Evolutionary conservation across 306 rosid genomes (phyloP).

Genomic region (Acacia melanoxylon): DNA sequence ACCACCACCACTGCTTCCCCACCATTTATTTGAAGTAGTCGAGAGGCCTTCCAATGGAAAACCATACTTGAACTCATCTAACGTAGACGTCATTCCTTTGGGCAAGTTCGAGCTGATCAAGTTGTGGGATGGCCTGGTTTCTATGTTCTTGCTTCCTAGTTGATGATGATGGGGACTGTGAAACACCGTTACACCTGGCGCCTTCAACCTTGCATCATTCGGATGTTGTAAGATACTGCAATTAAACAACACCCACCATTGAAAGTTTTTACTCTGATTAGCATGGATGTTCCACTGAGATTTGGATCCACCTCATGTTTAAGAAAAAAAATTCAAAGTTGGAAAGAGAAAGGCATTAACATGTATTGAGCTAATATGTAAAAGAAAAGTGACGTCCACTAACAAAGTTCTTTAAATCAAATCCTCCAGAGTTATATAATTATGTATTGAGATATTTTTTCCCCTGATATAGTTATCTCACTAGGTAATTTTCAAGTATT

Average conservation of each 20-base stretch:
- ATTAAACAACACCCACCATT: background rate
- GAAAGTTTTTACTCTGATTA: background rate
- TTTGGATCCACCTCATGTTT: background rate
- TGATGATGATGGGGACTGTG: constrained; percentile 53
- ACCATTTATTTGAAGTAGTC: constrained; percentile 73
- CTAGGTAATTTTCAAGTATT: no score
- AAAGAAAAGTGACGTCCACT: background rate
- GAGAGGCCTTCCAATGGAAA: constrained; percentile 77
- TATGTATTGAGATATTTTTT: background rate
- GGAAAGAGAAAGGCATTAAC: background rate
- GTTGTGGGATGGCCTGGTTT: constrained; percentile 47
- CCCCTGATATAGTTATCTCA: no score
- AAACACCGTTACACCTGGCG: constrained; percentile 40
- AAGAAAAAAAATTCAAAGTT: background rate
- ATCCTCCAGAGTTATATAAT: background rate
- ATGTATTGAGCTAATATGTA: background rate
- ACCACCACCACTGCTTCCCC: constrained; percentile 59
- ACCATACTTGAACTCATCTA: constrained; percentile 78
- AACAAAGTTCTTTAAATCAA: background rate
- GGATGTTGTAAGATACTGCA: constrained; percentile 46
- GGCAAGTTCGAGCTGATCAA: constrained; percentile 34
- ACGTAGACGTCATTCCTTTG: constrained; percentile 48
- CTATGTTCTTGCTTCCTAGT: constrained; percentile 60
- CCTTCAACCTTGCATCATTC: constrained; percentile 48
- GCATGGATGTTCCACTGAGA: background rate